A percentile compares a stretch with the other conserved stretches of the same genome.
phyloP scores from a whole-genome alignment of 73 alveolate species.

The Paramecium bursaria region DNA sequence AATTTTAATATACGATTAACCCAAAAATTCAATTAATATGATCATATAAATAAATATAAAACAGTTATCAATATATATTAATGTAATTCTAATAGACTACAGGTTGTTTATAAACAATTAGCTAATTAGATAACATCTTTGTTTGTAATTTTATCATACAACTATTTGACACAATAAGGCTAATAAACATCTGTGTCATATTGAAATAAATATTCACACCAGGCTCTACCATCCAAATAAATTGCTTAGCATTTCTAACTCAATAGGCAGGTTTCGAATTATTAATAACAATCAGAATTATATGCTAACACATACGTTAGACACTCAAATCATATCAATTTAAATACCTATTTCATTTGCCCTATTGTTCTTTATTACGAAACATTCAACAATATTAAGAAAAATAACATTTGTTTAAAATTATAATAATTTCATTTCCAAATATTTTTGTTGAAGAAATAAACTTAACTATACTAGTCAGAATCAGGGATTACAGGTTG shows the following conservation, averaged over 20 bases:
- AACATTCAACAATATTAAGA: neutral
- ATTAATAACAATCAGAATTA: neutral
- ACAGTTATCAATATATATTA: too few relatives aligned
- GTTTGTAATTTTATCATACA: too few relatives aligned
- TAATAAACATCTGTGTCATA: conserved; percentile 47
- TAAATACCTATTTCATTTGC: conserved; percentile 27
- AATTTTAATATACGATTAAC: conserved; percentile 11
- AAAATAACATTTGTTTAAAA: neutral
- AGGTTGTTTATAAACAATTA: too few relatives aligned
- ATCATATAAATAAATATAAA: too few relatives aligned
- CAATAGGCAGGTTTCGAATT: neutral
- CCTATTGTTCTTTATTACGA: neutral
- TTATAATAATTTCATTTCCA: neutral
- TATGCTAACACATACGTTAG: conserved; percentile 14
- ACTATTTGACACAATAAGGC: too few relatives aligned
- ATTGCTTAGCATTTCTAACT: neutral
- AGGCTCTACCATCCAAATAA: neutral
- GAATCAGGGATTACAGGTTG: neutral
- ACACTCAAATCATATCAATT: neutral
- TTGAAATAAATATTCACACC: neutral
- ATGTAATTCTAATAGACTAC: too few relatives aligned
- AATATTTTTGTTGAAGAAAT: neutral
- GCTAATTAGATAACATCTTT: too few relatives aligned
- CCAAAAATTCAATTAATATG: too few relatives aligned
- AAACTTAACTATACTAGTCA: conserved; percentile 10